These are phyloP conservation scores for Colletotrichum melonis DNA, from an alignment of 2,329 filamentous ascomycete species.

Conservation along the genomic window DNA sequence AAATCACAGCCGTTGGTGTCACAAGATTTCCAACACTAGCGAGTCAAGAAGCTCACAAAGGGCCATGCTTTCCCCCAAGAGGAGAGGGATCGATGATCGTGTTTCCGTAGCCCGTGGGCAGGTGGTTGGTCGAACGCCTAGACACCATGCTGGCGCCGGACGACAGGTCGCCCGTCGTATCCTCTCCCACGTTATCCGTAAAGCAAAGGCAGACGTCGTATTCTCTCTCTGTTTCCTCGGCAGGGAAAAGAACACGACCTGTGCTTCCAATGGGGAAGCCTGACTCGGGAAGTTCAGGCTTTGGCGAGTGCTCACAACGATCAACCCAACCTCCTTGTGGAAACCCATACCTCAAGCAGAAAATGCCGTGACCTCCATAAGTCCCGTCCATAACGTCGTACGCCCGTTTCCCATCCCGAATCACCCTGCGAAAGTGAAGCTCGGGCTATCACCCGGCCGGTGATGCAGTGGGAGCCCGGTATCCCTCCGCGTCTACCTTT, in stretches of 20 bases:
- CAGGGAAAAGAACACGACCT: neutral
- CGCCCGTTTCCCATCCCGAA: neutral
- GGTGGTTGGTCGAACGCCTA: neutral
- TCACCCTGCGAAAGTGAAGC: neutral
- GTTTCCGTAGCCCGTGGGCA: neutral
- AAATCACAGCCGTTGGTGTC: neutral
- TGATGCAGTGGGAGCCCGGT: neutral
- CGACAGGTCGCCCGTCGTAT: neutral
- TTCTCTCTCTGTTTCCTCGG: neutral
- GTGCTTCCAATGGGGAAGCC: neutral
- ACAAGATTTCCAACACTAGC: neutral
- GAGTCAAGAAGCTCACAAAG: neutral
- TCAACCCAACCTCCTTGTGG: neutral
- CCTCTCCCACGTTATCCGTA: neutral
- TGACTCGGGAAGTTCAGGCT: conserved; percentile 1
- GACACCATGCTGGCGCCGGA: neutral
- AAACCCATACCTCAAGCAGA: too few relatives aligned
- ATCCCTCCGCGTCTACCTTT: neutral
- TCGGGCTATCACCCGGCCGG: conserved; percentile 2
- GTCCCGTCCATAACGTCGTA: neutral
- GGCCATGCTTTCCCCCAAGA: neutral
- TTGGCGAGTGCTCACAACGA: neutral
- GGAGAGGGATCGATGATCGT: neutral
- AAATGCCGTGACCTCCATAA: neutral
- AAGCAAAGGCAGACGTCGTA: too few relatives aligned